Evolutionary conservation across 2,329 filamentous ascomycete genomes (phyloP).

Genomic region (Dactylella cylindrospora): DNA sequence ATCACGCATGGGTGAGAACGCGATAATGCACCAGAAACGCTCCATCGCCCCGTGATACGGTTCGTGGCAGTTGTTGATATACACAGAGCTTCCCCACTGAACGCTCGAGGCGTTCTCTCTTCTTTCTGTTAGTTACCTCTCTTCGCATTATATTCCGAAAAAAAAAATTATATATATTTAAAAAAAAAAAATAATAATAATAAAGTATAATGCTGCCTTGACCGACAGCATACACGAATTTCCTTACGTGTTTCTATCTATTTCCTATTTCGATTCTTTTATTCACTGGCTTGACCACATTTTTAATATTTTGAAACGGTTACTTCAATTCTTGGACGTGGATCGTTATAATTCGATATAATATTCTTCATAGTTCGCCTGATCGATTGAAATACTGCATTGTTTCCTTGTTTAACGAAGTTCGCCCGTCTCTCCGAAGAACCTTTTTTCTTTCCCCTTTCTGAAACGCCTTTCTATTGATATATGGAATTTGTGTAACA

Average conservation of each 20-base stretch:
- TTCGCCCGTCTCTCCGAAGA: too few species aligned
- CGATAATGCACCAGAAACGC: conserved; percentile 33
- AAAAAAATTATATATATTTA: too few species aligned
- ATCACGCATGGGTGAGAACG: conserved; percentile 30
- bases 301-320: conserved; percentile 43
- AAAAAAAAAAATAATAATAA: too few species aligned
- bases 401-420: not conserved
- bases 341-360: conserved; percentile 25
- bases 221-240: conserved; percentile 34
- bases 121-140: not conserved
- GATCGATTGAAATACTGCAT: conserved; percentile 22
- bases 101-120: conserved; percentile 14
- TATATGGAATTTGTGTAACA: too few species aligned
- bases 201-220: conserved; percentile 12
- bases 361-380: conserved; percentile 8
- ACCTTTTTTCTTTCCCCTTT: not conserved
- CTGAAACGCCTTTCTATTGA: conserved; percentile 1
- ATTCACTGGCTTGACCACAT: conserved; percentile 12
- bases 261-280: conserved; percentile 38
- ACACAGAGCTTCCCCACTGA: conserved; percentile 6
- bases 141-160: conserved; percentile 41
- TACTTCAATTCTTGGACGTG: conserved; percentile 21
- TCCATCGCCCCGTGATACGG: conserved; percentile 23
- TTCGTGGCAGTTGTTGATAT: conserved; percentile 43
- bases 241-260: conserved; percentile 31